phyloP scores from a whole-genome alignment of 805 yeast genomes.

The Kluyveromyces dobzhanskii region DNA sequence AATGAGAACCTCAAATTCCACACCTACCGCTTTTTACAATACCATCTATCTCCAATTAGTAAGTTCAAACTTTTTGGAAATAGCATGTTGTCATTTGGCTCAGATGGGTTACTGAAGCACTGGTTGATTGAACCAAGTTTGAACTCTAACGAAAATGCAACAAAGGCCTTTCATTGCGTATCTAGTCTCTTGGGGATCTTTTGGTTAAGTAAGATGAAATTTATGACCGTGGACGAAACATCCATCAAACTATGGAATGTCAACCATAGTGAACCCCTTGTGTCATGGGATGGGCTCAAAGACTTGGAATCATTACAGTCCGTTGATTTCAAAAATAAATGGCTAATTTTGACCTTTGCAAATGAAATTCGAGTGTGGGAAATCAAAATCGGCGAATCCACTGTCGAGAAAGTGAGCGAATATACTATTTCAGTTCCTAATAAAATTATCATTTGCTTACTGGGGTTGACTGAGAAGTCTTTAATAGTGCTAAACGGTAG shows the following conservation, averaged over 20 bases:
- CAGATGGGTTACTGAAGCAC: slow-evolving; percentile 8
- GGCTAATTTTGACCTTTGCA: slow-evolving; percentile 17
- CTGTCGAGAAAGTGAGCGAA: slow-evolving; percentile 1
- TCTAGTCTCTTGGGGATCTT: slow-evolving; percentile 14
- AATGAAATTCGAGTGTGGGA: slow-evolving; percentile 15
- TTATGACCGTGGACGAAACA: slow-evolving; percentile 14
- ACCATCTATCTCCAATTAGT: slow-evolving; percentile 7
- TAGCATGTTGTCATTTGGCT: slow-evolving; percentile 8
- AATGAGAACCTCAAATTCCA: slow-evolving; percentile 3
- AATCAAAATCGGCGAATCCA: slow-evolving; percentile 5
- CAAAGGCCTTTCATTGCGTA: slow-evolving; percentile 12
- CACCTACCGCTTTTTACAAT: slow-evolving; percentile 3
- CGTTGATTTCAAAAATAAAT: slow-evolving; percentile 23
- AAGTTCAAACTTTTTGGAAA: slow-evolving; percentile 6
- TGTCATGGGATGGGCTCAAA: slow-evolving; percentile 10
- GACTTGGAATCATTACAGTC: slow-evolving; percentile 10
- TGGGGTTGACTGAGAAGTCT: slow-evolving; percentile 29
- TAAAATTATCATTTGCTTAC: slow-evolving; percentile 12
- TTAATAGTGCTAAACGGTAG: slow-evolving; percentile 17
- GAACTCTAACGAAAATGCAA: slow-evolving; percentile 9
- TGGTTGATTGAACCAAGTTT: slow-evolving; percentile 12
- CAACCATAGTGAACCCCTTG: slow-evolving; percentile 8
- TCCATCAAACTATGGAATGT: slow-evolving; percentile 18
- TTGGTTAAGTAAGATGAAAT: slow-evolving; percentile 18
- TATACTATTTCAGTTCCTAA: slow-evolving; percentile 9